Percentiles rank a stretch among this genome's conserved stretches.
Conservation (phyloP, 768 basidiomycete genomes). For the Pleurotus cornucopiae region DNA sequence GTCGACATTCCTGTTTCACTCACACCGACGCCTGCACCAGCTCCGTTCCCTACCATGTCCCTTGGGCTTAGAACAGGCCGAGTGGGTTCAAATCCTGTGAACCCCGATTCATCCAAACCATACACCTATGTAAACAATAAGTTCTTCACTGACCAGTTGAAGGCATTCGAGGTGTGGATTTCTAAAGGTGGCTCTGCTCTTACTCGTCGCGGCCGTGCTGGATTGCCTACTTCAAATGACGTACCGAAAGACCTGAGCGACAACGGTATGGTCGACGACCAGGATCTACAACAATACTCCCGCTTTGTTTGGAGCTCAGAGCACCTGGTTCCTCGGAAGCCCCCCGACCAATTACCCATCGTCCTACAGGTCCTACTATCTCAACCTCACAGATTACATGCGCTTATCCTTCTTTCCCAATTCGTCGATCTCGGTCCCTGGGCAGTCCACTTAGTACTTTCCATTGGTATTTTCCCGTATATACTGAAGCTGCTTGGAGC, state of each 20-base stretch:
- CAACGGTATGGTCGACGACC: background rate
- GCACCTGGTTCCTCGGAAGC: constrained; percentile 79
- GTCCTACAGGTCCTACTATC: constrained; percentile 96
- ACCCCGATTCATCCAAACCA: constrained; percentile 34
- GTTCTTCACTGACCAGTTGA: constrained; percentile 95
- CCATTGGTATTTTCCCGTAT: constrained; percentile 98
- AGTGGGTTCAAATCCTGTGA: constrained; percentile 14
- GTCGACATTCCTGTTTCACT: constrained; percentile 12
- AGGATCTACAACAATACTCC: constrained; percentile 13
- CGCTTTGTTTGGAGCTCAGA: constrained; percentile 22
- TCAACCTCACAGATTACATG: constrained; percentile 91
- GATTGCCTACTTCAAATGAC: constrained; percentile 46
- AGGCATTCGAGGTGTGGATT: constrained; percentile 98
- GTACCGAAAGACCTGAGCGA: constrained; percentile 23
- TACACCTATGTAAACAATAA: constrained; percentile 80
- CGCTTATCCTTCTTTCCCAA: constrained; percentile 92
- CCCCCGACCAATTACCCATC: constrained; percentile 96
- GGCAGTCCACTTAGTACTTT: constrained; percentile 94
- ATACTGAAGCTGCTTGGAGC: constrained; percentile 96
- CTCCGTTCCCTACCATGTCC: constrained; percentile 15
- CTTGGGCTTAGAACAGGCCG: constrained; percentile 2
- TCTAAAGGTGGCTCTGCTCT: constrained; percentile 86
- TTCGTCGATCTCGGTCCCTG: constrained; percentile 98
- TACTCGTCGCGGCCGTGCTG: constrained; percentile 71
- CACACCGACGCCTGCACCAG: constrained; percentile 16